A percentile compares a stretch with the other conserved stretches of the same genome.
Evolutionary conservation across 331 rosid genomes (phyloP).

Genomic region (Arachis monticola): DNA sequence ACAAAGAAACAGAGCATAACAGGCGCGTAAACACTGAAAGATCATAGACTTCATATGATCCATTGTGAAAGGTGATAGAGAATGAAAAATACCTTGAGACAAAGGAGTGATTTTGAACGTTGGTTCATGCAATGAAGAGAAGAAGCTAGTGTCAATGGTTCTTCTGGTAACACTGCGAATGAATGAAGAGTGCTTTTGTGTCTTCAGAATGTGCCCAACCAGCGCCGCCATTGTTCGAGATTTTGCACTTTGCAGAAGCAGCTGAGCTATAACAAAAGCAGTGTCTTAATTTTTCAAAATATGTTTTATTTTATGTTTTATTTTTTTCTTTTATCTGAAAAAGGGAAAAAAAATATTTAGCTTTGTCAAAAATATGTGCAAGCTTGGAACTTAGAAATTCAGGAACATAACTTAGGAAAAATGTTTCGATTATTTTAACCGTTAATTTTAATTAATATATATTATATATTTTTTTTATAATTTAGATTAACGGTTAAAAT

Average conservation of each 20-base stretch:
- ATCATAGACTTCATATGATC: not conserved
- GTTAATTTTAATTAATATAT: too few species aligned
- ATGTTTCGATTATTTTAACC: too few species aligned
- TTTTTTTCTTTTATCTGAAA: not conserved
- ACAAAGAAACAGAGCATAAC: not conserved
- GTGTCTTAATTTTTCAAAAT: not conserved
- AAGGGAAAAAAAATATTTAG: not conserved
- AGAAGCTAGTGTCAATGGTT: slow-evolving; percentile 5
- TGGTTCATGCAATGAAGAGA: slow-evolving; percentile 17
- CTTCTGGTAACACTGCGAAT: slow-evolving; percentile 22
- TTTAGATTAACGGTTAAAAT: too few species aligned
- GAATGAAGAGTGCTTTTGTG: slow-evolving; percentile 26
- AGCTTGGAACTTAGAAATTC: not conserved
- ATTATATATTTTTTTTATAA: too few species aligned
- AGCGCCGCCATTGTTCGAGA: slow-evolving; percentile 44
- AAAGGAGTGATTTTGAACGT: slow-evolving; percentile 16
- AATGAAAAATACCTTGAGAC: slow-evolving; percentile 34
- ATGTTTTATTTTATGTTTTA: not conserved
- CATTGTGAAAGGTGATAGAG: not conserved
- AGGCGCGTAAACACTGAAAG: not conserved
- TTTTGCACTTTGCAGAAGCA: not conserved
- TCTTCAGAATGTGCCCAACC: slow-evolving; percentile 15
- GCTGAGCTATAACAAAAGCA: not conserved
- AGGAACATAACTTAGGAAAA: not conserved
- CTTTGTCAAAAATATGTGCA: not conserved